Base-by-base conservation (phyloP, 495 filamentous ascomycete species). In the Immersiella caudata region DNA sequence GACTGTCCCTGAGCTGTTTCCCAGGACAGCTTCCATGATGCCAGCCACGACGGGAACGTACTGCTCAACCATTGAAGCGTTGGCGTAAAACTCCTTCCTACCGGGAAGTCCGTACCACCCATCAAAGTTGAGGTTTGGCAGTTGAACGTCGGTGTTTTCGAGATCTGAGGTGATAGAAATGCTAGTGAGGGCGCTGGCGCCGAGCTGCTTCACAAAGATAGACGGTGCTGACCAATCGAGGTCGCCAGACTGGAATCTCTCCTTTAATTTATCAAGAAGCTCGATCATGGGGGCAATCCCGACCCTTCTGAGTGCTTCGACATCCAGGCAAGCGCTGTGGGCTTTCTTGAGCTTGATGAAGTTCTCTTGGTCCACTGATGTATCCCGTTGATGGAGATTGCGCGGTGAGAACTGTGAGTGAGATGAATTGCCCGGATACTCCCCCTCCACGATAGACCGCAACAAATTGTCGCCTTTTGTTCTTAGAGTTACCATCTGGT, bases 281-380 rank as follows among this genome's bases (percentile, higher is more conserved):
- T 83, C 73, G 14, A 75, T 67, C 25, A 93, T 71, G 1, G 89
- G 89, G 63, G 76, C 70, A 52, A 82, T 77, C 25, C 89, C 90
- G 20, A 79, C 72, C 60, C 86, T 73, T 61, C 81, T 81, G 62
- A 90, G 81, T 18, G 76, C 73, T 4, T 78, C 70, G 70, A 87
- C 84, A 73, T 91, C 82, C 75, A 90, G 80, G 75, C 90, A 93
- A 59, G 90, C 85, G 69, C 85, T 75, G 60, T 91, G 92, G 26
- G 82, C 84, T 56, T 79, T 74, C 67, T 88, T 85, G 64, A 92
- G 70, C 78, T 89, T 90, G 56, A 86, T 71, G 72, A 91, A 92
- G 65, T 90, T 92, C 8, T 85, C 76, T 54, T 84, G 77, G 68
- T 92, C 89, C 18, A 18, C 55, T 12, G 65, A 70, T 24, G 22